Evolutionary conservation across 1,284 basidiomycete genomes (phyloP), one percentile per base, ranked within the genome.

Genomic region (Pisolithus thermaeus): DNA sequence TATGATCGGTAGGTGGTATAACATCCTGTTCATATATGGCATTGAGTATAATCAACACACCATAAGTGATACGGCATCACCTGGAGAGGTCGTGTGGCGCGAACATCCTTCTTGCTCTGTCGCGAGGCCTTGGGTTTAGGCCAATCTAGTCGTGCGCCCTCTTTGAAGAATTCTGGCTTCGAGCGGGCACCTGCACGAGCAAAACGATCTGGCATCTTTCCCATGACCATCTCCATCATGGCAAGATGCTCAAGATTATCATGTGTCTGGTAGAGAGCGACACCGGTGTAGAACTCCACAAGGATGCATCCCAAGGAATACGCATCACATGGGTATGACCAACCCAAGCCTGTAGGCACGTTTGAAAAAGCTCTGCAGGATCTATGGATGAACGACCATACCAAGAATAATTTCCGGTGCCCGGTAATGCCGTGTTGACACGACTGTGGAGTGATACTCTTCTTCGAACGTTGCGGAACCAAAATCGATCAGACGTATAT

Each of bases 201-300:
- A 67, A 96, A 93, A 4, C 86, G 82, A 43, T 87, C 83, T 0
- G 95, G 93, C 86, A 99, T 95, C 70, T 87, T 89, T 55, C 96
- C 97, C 84, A 99, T 96, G 36, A 99, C 97, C 59, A 90, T 86
- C 70, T 99, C 95, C 97, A 99, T 99, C 97, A 99, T 99, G 41
- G 97, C 97, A 7, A 99, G 83, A 69, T 99, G 97, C 67, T 99
- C 97, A 11, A 99, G 80, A 67, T 99, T 99, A 72, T 99, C 96
- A 66, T 98, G 96, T 0, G 97, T 99, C 70, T 99, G 97, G 75
- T 98, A 99, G 30, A 99, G 78, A 4, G 97, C 97, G 43, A 96
- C 86, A 35, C 97, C 97, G 3, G 97, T 99, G 73, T 87, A 97
- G 68, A 99, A 98, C 70, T 99, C 97, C 56, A 99, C 93, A 14